Evolutionary conservation across 1,284 basidiomycete genomes (phyloP).

Genomic region (Lignosus rhinocerotis): DNA sequence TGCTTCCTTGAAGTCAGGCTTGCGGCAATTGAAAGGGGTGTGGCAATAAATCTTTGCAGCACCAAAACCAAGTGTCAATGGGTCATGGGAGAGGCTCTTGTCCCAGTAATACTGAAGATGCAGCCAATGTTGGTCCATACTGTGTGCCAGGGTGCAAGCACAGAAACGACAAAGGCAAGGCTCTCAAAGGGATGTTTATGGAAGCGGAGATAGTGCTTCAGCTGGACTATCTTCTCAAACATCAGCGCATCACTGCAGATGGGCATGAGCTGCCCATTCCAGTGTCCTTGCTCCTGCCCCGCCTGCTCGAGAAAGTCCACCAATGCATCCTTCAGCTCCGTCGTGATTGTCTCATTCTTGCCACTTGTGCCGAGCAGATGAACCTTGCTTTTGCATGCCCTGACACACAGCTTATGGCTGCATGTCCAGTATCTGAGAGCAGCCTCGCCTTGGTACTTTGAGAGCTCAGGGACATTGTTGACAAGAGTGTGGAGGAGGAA

Average conservation of each 20-base stretch:
- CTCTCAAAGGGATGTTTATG: too few relatives aligned
- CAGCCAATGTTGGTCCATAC: not conserved
- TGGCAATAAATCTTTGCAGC: not conserved
- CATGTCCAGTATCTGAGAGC: not conserved
- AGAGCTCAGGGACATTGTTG: not conserved
- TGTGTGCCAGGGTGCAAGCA: too few relatives aligned
- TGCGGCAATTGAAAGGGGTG: not conserved
- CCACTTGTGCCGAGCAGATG: conserved; percentile 30
- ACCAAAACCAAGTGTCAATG: not conserved
- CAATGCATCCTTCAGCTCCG: conserved; percentile 34
- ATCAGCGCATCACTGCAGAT: conserved; percentile 36
- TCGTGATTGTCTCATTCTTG: conserved; percentile 31
- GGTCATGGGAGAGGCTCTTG: not conserved
- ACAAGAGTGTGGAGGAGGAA: not conserved
- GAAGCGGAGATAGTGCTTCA: too few relatives aligned
- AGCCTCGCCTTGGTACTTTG: not conserved
- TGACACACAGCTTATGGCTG: not conserved
- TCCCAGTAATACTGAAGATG: not conserved
- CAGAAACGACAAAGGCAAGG: too few relatives aligned
- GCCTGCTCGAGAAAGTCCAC: conserved; percentile 34
- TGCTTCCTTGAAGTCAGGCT: not conserved
- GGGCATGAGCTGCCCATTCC: conserved; percentile 15
- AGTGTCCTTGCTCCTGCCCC: conserved; percentile 27
- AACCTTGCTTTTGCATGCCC: not conserved
- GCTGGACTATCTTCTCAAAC: conserved; percentile 32